Evolutionary conservation across 1,139 yeast genomes (phyloP), one percentile per base, ranked within the genome.

Genomic region (Komagataea norvegica): DNA sequence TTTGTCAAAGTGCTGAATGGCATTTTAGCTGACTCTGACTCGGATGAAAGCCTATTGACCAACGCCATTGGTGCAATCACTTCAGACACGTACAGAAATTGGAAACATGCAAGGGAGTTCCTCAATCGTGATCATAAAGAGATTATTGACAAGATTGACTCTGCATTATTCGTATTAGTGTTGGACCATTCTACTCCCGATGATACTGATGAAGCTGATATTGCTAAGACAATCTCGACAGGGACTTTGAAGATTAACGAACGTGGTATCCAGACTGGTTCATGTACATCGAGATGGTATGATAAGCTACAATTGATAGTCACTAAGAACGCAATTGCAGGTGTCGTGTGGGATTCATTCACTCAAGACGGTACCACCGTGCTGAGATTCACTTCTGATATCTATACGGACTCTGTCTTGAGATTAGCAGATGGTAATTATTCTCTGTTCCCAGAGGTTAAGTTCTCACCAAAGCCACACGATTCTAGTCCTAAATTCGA

Each of bases 311-410:
- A 82, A 55, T 55, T 83, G 31, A 69, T 83, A 24, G 77, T 83
- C 9, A 79, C 89, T 1, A 67, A 68, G 36, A 83, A 81, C 55
- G 72, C 87, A 0, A 79, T 79, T 34, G 88, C 88, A 1, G 88
- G 88, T 11, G 74, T 83, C 20, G 79, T 80, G 25, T 83, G 89
- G 85, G 78, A 74, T 42, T 78, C 85, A 3, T 74, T 83, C 28
- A 74, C 82, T n/a, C 79, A 82, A 72, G 91, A 83, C 57, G 82
- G 86, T 34, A 82, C 89, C 3, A 79, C 84, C 0, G 84, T 81
- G 11, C 62, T 83, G 45, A 64, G 93, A 41, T 83, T 80, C 51
- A 76, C 82, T 27, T 74, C 86, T 49, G 93, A 83, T 53, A 76
- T 79, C 25, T 83, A 79, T 55, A 79, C 91, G 0, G 93, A 83